Evolutionary conservation across 805 yeast genomes (phyloP), one percentile per base, ranked within the genome.

Genomic region (Jamesozyma piceae): DNA sequence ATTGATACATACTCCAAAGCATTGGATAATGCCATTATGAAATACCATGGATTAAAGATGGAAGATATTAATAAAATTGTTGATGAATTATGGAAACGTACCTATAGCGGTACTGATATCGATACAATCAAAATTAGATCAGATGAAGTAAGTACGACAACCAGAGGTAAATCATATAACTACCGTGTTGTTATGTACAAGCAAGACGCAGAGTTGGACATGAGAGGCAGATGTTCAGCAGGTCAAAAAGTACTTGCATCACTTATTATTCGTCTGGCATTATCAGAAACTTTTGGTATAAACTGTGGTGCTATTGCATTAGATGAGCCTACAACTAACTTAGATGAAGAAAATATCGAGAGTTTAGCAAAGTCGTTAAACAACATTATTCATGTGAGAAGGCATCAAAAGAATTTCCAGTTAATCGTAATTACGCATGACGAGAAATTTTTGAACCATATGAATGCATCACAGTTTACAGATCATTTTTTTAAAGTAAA

Each of bases 161-260:
- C 57, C 36, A 60, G 72, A 20, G 75, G 76, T 34, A 67, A 94
- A 44, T 76, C 92, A 1, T 90, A 89, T 60, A 89, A 90, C 58
- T 90, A 90, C 57, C 70, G 97, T 31, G 97, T 92, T 17, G 95
- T 89, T 19, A 92, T 92, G 98, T 79, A 80, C 45, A 92, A 92
- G 59, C 86, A 83, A 54, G 90, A 84, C 45, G 83, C 80, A 1
- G 97, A 92, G 60, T 67, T 92, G 38, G 99, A 92, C 58, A 92
- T 92, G 99, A 74, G 99, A 48, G 99, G 98, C 0, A 68, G 98
- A 44, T 92, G 99, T 60, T 86, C 96, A 1, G 97, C 98, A 0
- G 99, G 99, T 0, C 99, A 92, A 62, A 86, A 88, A 55, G 97
- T 92, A 4, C 64, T 92, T 37, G 96, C 97, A 0, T 82, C 94